Conservation (phyloP, 306 rosid genomes). For the Gillenia trifoliata region DNA sequence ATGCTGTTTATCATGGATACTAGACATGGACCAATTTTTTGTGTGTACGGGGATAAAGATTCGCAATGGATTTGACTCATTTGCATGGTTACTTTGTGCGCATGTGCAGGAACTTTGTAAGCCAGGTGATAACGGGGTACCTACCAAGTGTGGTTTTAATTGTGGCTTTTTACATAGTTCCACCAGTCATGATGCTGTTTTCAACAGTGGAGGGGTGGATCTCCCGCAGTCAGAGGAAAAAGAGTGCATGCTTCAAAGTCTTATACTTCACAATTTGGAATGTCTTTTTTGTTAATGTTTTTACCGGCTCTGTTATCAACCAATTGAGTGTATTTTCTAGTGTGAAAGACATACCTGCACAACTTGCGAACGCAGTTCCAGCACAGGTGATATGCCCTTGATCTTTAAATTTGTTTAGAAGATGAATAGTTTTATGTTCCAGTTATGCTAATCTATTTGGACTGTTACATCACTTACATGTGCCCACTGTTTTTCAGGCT, state of each 20-base stretch:
- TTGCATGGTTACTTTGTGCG: slow-evolving; percentile 11
- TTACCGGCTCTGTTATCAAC: slow-evolving; percentile 70
- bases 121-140: slow-evolving; percentile 82
- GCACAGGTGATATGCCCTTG: slow-evolving; percentile 56
- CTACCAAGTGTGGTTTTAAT: slow-evolving; percentile 87
- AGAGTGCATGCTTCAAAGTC: slow-evolving; percentile 83
- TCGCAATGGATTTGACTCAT: background rate
- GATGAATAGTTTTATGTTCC: background rate
- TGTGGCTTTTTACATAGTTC: slow-evolving; percentile 54
- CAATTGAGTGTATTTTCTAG: slow-evolving; percentile 59
- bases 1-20: background rate
- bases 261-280: slow-evolving; percentile 92
- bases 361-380: slow-evolving; percentile 85
- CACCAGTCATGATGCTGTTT: slow-evolving; percentile 78
- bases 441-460: background rate
- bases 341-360: slow-evolving; percentile 64
- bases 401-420: background rate
- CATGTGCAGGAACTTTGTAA: slow-evolving; percentile 51
- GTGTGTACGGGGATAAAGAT: background rate
- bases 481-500: slow-evolving; percentile 41
- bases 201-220: slow-evolving; percentile 74
- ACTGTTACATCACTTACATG: background rate
- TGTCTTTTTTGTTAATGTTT: slow-evolving; percentile 81
- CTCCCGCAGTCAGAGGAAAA: slow-evolving; percentile 88
- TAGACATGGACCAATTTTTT: background rate